Evolutionary conservation across 2,329 filamentous ascomycete species (phyloP).

Genomic region (Fusarium begoniae): DNA sequence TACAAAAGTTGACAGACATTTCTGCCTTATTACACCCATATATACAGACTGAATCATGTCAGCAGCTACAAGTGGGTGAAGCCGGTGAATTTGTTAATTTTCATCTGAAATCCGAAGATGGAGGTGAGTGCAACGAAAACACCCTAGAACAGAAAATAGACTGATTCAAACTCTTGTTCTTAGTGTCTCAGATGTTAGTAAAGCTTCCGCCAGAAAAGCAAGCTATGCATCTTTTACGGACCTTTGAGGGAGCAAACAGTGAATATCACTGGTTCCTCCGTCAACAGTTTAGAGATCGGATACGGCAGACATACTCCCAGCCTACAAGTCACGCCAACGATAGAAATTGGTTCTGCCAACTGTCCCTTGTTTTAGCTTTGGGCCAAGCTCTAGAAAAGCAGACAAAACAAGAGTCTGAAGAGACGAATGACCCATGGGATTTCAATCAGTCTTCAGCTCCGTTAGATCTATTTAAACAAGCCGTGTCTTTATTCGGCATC

Average conservation of each 20-base stretch:
- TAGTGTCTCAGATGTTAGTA: neutral
- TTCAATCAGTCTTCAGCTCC: too few relatives aligned
- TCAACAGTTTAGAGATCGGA: neutral
- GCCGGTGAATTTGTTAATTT: neutral
- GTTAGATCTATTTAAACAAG: neutral
- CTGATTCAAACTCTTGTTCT: fast-evolving
- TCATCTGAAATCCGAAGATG: neutral
- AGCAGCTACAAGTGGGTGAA: neutral
- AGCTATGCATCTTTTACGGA: neutral
- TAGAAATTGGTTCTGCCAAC: neutral
- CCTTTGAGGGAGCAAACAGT: neutral
- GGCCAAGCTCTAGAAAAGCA: neutral
- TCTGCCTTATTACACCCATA: neutral
- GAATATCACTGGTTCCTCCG: conserved; percentile 2
- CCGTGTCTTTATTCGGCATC: neutral
- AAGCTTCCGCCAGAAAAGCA: neutral
- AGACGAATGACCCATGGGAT: too few relatives aligned
- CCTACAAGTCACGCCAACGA: neutral
- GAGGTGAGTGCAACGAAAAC: neutral
- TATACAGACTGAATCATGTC: neutral
- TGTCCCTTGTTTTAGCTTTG: neutral
- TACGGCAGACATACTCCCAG: neutral
- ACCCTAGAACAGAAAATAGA: fast-evolving
- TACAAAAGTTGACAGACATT: neutral
- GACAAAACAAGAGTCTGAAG: neutral